These are phyloP conservation scores for Elsinoe batatas DNA, from an alignment of 2,329 filamentous ascomycete species.

Conservation along the genomic window DNA sequence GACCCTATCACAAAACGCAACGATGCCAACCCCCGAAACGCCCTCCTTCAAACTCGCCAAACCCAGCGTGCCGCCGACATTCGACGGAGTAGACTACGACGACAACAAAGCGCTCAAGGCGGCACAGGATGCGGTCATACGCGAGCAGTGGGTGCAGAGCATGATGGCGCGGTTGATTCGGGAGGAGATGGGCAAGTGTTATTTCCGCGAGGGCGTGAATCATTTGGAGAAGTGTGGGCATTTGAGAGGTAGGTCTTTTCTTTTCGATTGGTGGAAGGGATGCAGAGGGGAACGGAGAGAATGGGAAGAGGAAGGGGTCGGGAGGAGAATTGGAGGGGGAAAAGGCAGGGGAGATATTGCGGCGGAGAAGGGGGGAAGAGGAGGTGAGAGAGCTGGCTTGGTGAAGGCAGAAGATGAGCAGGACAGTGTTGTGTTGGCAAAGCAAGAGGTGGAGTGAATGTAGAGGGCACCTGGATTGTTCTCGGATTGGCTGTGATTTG, in stretches of 20 bases:
- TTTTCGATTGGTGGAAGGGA: neutral
- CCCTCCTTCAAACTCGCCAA: constrained; percentile 73
- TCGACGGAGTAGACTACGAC: constrained; percentile 79
- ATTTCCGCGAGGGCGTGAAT: constrained; percentile 73
- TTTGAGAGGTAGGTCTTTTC: constrained; percentile 58
- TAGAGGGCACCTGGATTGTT: neutral
- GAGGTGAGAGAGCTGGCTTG: too few relatives aligned
- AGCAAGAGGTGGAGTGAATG: neutral
- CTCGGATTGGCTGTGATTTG: neutral
- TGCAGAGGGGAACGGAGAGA: neutral
- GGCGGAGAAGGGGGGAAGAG: too few relatives aligned
- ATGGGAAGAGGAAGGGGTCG: neutral
- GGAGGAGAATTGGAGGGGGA: neutral
- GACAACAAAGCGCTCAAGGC: constrained; percentile 72
- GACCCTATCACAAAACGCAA: constrained; percentile 1
- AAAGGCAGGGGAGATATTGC: too few relatives aligned
- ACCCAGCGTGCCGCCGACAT: constrained; percentile 70
- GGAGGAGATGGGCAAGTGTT: constrained; percentile 79
- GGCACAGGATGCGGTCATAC: constrained; percentile 70
- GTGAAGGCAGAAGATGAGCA: too few relatives aligned
- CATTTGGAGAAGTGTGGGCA: constrained; percentile 79
- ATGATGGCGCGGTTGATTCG: constrained; percentile 81
- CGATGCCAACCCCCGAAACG: constrained; percentile 77
- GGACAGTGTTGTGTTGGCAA: neutral
- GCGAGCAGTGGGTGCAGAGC: constrained; percentile 79